Evolutionary conservation across 2,329 filamentous ascomycete genomes (phyloP).

Genomic region (Trichoderma citrinoviride): DNA sequence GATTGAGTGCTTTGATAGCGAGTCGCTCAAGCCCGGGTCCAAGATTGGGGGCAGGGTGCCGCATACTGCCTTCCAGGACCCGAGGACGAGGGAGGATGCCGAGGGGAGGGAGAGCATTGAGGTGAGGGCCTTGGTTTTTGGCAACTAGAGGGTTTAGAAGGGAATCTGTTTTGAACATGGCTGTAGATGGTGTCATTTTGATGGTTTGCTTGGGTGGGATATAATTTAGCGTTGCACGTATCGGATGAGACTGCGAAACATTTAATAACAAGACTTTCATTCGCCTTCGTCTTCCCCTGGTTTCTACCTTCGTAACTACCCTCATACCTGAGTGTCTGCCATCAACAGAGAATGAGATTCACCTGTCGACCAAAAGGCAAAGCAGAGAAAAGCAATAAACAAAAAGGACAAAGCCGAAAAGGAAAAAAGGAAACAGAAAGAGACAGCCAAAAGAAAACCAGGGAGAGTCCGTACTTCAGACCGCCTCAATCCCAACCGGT

Average conservation of each 20-base stretch:
- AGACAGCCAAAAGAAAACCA: no score
- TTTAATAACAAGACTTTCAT: slow-evolving; percentile 15
- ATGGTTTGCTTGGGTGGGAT: not conserved
- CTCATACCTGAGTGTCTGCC: not conserved
- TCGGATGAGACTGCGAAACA: not conserved
- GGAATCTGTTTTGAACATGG: not conserved
- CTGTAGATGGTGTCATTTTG: not conserved
- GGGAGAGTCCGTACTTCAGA: not conserved
- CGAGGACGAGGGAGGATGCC: slow-evolving; percentile 66
- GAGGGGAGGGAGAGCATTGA: slow-evolving; percentile 84
- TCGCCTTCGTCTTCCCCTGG: not conserved
- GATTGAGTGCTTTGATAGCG: slow-evolving; percentile 75
- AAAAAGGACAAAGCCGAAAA: not conserved
- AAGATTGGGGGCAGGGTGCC: slow-evolving; percentile 58
- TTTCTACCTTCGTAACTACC: not conserved
- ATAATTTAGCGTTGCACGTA: slow-evolving; percentile 6
- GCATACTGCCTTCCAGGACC: slow-evolving; percentile 78
- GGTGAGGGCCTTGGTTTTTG: slow-evolving; percentile 81
- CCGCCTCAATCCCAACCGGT: not conserved
- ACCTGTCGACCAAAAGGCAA: not conserved
- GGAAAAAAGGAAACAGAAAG: no score
- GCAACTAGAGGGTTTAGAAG: slow-evolving; percentile 39
- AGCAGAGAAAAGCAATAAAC: not conserved
- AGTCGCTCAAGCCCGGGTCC: slow-evolving; percentile 49
- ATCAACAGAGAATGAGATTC: no score